phyloP scores from a whole-genome alignment of 257 asterid genomes.

The Thymus quinquecostatus region DNA sequence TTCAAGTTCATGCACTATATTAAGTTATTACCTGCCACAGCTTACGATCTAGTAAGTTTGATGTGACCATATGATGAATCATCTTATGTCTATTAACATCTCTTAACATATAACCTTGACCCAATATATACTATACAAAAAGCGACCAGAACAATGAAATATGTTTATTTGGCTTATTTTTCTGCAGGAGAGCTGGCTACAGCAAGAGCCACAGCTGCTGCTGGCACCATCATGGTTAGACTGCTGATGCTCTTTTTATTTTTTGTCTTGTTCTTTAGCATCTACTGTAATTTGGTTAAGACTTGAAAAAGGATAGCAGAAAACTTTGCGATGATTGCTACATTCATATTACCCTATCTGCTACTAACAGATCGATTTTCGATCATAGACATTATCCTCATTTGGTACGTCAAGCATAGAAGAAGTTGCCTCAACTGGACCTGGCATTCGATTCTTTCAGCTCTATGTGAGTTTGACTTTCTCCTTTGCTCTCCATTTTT shows the following conservation, averaged over 20 bases:
- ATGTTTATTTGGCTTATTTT: background rate
- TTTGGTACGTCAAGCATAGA: constrained; percentile 75
- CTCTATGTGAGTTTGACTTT: constrained; percentile 64
- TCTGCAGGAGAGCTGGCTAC: constrained; percentile 85
- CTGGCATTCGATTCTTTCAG: constrained; percentile 81
- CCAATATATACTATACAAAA: background rate
- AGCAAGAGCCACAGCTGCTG: constrained; percentile 74
- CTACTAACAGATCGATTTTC: constrained; percentile 30
- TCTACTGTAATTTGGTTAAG: constrained; percentile 4
- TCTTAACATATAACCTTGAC: constrained; percentile 6
- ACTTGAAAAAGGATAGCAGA: background rate
- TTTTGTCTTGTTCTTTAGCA: background rate
- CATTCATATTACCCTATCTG: constrained; percentile 4
- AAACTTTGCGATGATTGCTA: background rate
- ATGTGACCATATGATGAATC: background rate
- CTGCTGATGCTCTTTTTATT: constrained; percentile 19
- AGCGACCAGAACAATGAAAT: constrained; percentile 1
- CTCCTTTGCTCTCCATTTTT: constrained; percentile 6
- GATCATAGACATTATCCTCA: constrained; percentile 68
- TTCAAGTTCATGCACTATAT: background rate
- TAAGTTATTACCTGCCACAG: background rate
- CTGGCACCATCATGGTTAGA: constrained; percentile 82
- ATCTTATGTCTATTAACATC: background rate
- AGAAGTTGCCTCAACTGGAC: constrained; percentile 86
- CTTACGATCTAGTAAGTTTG: background rate